phyloP scores from a whole-genome alignment of 768 basidiomycete species.

The Boletus eberwhitei region DNA sequence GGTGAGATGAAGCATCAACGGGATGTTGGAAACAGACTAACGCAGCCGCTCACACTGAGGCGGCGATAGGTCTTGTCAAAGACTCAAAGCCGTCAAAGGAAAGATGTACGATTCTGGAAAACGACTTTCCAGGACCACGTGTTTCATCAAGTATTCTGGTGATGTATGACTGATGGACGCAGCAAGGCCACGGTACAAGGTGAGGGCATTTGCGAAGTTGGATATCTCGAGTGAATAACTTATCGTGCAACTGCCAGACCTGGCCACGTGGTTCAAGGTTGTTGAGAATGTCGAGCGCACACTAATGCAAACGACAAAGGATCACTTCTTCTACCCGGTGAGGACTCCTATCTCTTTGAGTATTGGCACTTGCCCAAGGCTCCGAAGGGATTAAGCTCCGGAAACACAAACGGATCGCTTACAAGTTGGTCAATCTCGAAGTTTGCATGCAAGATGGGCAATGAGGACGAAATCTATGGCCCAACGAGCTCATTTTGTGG shows the following conservation, averaged over 20 bases:
- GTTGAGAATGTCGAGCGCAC: not conserved
- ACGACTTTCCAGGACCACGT: too few relatives aligned
- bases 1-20: not conserved
- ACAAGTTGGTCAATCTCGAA: not conserved
- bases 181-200: too few relatives aligned
- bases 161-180: not conserved
- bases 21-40: not conserved
- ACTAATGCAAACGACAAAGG: not conserved
- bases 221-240: too few relatives aligned
- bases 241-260: too few relatives aligned
- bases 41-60: too few relatives aligned
- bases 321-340: not conserved
- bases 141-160: too few relatives aligned
- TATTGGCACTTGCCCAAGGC: not conserved
- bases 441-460: not conserved
- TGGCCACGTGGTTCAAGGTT: too few relatives aligned
- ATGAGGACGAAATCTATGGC: not conserved
- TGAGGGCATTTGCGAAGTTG: not conserved
- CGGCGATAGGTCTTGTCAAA: too few relatives aligned
- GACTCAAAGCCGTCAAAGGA: too few relatives aligned
- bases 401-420: not conserved
- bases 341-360: not conserved
- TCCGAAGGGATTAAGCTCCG: not conserved
- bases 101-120: too few relatives aligned
- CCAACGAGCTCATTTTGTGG: not conserved